These are phyloP conservation scores for Arthrobotrys megalospora DNA, from an alignment of 2,329 filamentous ascomycete species.

Conservation along the genomic window DNA sequence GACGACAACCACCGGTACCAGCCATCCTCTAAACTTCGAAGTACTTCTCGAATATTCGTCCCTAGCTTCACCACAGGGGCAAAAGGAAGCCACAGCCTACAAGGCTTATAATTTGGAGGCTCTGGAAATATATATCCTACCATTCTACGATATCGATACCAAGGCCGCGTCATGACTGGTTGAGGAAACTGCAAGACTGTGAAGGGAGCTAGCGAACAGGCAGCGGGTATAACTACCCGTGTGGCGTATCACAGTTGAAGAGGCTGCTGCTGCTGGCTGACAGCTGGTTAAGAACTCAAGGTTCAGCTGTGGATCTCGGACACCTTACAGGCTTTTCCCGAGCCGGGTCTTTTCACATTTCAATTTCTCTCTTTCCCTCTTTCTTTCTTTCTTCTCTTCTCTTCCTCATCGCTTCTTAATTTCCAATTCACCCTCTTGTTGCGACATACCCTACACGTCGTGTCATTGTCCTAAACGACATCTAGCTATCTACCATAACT, in stretches of 20 bases:
- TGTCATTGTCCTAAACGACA: background rate
- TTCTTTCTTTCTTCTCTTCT: background rate
- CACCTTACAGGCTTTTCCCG: slow-evolving; percentile 29
- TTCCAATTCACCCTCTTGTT: background rate
- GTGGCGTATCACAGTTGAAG: slow-evolving; percentile 19
- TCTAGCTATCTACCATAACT: background rate
- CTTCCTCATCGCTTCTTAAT: slow-evolving; percentile 9
- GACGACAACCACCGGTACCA: slow-evolving; percentile 29
- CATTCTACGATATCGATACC: background rate
- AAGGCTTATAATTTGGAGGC: background rate
- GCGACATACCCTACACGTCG: slow-evolving; percentile 3
- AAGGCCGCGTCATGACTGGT: slow-evolving; percentile 49
- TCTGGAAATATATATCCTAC: background rate
- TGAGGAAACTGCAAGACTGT: slow-evolving; percentile 31
- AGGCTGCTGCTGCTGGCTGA: slow-evolving; percentile 23
- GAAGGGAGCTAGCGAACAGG: slow-evolving; percentile 32
- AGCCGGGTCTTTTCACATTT: background rate
- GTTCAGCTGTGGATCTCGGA: slow-evolving; percentile 3
- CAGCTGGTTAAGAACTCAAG: slow-evolving; percentile 14
- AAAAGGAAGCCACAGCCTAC: slow-evolving; percentile 1
- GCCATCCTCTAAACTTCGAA: background rate
- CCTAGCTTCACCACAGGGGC: slow-evolving; percentile 20
- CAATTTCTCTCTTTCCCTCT: slow-evolving; percentile 12
- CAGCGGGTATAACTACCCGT: slow-evolving; percentile 36
- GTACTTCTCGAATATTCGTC: slow-evolving; percentile 56